Evolutionary conservation across 2,329 filamentous ascomycete genomes (phyloP).

Genomic region (Aspergillus sp.): DNA sequence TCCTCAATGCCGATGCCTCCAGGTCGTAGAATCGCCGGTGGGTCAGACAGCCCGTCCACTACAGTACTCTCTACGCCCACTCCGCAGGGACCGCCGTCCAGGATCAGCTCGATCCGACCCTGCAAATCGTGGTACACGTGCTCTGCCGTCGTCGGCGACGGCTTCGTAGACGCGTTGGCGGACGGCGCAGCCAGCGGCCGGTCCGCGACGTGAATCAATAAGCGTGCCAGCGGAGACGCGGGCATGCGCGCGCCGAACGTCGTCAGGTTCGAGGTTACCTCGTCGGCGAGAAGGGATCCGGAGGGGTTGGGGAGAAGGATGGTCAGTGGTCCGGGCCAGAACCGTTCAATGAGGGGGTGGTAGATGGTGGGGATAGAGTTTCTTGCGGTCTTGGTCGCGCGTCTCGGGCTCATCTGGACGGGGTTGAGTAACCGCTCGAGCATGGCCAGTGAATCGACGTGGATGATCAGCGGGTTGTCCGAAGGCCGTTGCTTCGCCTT

Average conservation of each 20-base stretch:
- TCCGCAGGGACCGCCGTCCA: constrained; percentile 82
- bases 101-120: constrained; percentile 78
- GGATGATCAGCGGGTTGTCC: constrained; percentile 94
- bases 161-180: constrained; percentile 90
- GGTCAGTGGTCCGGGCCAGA: constrained; percentile 94
- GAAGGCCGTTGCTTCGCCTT: constrained; percentile 83
- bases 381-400: constrained; percentile 29
- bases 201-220: constrained; percentile 76
- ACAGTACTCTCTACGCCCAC: constrained; percentile 97
- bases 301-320: constrained; percentile 77
- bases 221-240: constrained; percentile 75
- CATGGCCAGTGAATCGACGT: constrained; percentile 79
- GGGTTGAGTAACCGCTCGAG: constrained; percentile 61
- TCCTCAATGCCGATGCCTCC: constrained; percentile 84
- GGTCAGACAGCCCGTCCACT: constrained; percentile 80
- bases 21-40: constrained; percentile 79
- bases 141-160: constrained; percentile 84
- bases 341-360: constrained; percentile 70
- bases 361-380: constrained; percentile 70
- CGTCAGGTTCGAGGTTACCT: constrained; percentile 80
- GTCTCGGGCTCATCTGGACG: constrained; percentile 21
- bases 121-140: constrained; percentile 85
- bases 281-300: constrained; percentile 73
- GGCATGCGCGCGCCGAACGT: constrained; percentile 94
- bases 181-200: constrained; percentile 86